Base-by-base conservation (phyloP, 1,284 basidiomycete species). In the Puccinia polysora region DNA sequence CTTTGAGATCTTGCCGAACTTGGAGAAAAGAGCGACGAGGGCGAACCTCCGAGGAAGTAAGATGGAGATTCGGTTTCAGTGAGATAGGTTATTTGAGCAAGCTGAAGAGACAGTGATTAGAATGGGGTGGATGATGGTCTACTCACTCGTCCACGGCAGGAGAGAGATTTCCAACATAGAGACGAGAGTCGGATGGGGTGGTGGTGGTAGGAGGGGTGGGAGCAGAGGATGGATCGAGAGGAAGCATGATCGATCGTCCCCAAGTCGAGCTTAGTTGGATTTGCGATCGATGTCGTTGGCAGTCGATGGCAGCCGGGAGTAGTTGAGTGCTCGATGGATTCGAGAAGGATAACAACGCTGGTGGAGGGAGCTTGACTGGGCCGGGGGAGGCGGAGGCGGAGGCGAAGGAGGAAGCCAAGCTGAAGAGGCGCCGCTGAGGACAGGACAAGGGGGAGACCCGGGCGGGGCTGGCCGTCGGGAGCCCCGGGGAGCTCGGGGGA, bases 121-220 rank as follows among this genome's bases (percentile, higher is more conserved):
- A 4, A 60, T 40, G 20, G 7, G 38, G 20, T n/a, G 4, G 38
- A 43, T 10, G 23, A 59, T 25, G 4, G n/a, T n/a, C 58, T 20
- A 83, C 88, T 78, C 75, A 94, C 88, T 97, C 93, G 82, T 96
- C 91, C 40, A 96, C 89, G 1, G 86, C 85, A 0, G 89, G 85
- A 76, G 91, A 86, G 34, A 97, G 83, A 79, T 97, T 97, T 49
- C 94, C 94, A 58, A 98, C 84, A 77, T 93, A 98, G 0, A 98
- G 84, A 23, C 94, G 83, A 76, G 75, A 75, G 43, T 64, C 58
- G 15, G 69, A 62, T 23, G 38, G 23, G 28, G 59, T 23, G 38
- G 23, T 23, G 59, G 30, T 23, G 56, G 38, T 40, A 28, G 28
- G 6, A 20, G 28, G 20, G 5, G 47, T 56, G 40, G 25, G 25